Conservation (phyloP, 768 basidiomycete genomes). For the Crucibulum laeve region DNA sequence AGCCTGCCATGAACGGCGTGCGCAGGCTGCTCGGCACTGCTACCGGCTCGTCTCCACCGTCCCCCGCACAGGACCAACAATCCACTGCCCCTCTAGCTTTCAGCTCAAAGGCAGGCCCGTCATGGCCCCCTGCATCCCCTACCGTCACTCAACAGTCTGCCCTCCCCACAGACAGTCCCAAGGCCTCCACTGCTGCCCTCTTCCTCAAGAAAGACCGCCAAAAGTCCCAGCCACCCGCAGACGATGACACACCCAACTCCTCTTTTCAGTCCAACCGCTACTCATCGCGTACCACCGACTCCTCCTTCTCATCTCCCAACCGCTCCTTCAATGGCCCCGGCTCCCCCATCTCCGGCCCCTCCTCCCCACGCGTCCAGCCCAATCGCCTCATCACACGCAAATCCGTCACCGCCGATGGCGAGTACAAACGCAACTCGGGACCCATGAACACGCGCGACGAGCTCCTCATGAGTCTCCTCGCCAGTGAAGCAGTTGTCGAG, state of each 20-base stretch:
- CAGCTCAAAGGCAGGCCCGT: constrained; percentile 26
- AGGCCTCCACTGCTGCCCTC: constrained; percentile 36
- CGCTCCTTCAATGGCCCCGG: constrained; percentile 1
- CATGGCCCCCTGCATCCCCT: constrained; percentile 43
- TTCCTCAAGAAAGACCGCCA: constrained; percentile 51
- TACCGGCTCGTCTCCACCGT: constrained; percentile 24
- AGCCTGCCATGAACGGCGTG: constrained; percentile 59
- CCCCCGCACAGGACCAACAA: constrained; percentile 13
- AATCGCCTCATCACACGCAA: constrained; percentile 26
- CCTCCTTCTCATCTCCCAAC: constrained; percentile 6
- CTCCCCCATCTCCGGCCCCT: constrained; percentile 33
- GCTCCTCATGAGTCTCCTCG: constrained; percentile 82
- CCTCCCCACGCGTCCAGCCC: constrained; percentile 31
- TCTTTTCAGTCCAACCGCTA: constrained; percentile 17
- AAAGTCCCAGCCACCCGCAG: constrained; percentile 21
- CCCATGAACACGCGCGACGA: constrained; percentile 69
- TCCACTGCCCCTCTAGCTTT: constrained; percentile 18
- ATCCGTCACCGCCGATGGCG: constrained; percentile 24
- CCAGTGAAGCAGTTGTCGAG: constrained; percentile 93
- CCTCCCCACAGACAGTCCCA: constrained; percentile 21
- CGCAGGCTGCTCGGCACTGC: constrained; percentile 56
- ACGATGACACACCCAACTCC: constrained; percentile 18
- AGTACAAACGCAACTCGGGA: constrained; percentile 38
- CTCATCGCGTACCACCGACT: constrained; percentile 2
- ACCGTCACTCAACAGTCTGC: constrained; percentile 21